Conservation (phyloP, 1,284 basidiomycete species). For the Exobasidium rhododendri region DNA sequence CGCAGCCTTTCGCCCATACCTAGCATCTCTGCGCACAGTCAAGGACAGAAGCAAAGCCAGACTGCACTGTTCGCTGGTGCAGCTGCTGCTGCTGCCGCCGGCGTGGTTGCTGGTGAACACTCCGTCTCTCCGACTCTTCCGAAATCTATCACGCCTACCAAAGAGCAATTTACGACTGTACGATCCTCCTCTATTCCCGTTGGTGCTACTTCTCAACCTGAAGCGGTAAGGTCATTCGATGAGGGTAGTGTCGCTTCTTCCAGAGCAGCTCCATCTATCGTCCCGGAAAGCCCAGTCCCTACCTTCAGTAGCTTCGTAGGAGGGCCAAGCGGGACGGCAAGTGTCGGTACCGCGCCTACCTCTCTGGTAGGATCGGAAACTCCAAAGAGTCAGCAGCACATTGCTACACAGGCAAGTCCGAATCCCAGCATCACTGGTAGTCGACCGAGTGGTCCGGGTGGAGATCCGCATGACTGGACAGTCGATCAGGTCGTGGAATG, state of each 20-base stretch:
- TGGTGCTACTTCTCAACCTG: neutral
- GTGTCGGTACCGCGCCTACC: conserved; percentile 28
- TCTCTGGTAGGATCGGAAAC: conserved; percentile 44
- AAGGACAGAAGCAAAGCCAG: neutral
- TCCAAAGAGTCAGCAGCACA: conserved; percentile 14
- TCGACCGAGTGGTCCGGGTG: conserved; percentile 13
- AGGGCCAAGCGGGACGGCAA: neutral
- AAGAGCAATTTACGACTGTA: neutral
- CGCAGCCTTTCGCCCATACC: conserved; percentile 12
- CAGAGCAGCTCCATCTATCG: conserved; percentile 12
- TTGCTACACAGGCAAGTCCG: conserved; percentile 10
- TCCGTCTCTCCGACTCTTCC: conserved; percentile 26
- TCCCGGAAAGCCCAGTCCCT: conserved; percentile 3
- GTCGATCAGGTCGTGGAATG: conserved; percentile 88
- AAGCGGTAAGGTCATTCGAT: conserved; percentile 6
- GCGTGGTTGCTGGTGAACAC: conserved; percentile 19
- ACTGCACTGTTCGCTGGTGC: conserved; percentile 15
- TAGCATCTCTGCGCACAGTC: conserved; percentile 12
- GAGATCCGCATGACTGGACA: conserved; percentile 70
- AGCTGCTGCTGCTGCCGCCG: conserved; percentile 51
- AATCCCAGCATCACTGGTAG: neutral
- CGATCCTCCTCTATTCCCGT: neutral
- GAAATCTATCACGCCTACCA: neutral
- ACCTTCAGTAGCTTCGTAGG: neutral
- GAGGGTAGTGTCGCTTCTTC: conserved; percentile 22